A percentile compares a stretch with the other conserved stretches of the same genome.
Conservation (phyloP, 352 stramenopile genomes). For the Phytophthora litchii region DNA sequence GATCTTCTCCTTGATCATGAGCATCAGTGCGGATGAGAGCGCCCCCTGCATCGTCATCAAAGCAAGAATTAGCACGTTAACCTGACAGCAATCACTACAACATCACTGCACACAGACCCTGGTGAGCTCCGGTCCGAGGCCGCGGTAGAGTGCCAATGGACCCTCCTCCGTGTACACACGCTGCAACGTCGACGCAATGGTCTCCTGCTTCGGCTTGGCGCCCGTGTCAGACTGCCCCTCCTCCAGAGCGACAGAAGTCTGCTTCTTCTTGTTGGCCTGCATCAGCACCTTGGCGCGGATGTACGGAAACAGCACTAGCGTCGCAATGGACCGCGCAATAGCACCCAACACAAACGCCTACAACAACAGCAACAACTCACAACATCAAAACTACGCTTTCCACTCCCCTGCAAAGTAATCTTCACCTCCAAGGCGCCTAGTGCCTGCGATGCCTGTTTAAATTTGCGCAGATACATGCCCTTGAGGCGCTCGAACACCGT, state of each 20-base stretch:
- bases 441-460: conserved; percentile 59
- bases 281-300: conserved; percentile 96
- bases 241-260: conserved; percentile 19
- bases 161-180: conserved; percentile 87
- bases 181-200: conserved; percentile 80
- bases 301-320: conserved; percentile 97
- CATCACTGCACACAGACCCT: no score
- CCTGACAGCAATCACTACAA: not conserved
- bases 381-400: conserved; percentile 3
- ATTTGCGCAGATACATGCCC: conserved; percentile 66
- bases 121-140: conserved; percentile 94
- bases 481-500: conserved; percentile 95
- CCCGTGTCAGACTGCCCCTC: conserved; percentile 11
- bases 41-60: conserved; percentile 70
- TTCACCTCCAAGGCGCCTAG: conserved; percentile 74
- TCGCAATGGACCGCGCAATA: conserved; percentile 93
- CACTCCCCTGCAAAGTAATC: not conserved
- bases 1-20: conserved; percentile 98
- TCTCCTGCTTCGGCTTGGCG: conserved; percentile 59
- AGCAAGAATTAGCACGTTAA: conserved; percentile 2
- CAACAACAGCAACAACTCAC: conserved; percentile 4
- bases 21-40: conserved; percentile 96
- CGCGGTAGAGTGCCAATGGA: conserved; percentile 91
- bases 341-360: conserved; percentile 96
- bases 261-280: conserved; percentile 88